Evolutionary conservation across 805 yeast species (phyloP).

Genomic region (Kregervanrija delftensis): DNA sequence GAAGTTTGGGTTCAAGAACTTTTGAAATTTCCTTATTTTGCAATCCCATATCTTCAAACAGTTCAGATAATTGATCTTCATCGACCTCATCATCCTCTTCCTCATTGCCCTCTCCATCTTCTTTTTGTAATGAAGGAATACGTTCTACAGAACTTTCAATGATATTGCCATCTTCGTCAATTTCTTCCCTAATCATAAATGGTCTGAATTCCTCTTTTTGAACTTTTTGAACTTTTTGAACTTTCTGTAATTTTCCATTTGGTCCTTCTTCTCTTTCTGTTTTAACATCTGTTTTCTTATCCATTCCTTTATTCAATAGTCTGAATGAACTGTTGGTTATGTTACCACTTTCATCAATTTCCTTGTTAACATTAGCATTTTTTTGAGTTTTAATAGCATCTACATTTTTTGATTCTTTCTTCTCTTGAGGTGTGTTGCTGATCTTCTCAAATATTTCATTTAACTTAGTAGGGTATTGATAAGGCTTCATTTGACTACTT

Average conservation of each 20-base stretch:
- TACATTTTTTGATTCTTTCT: too few relatives aligned
- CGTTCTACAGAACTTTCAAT: slow-evolving; percentile 35
- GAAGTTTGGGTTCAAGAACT: not conserved
- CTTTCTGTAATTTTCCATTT: not conserved
- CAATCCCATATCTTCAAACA: slow-evolving; percentile 31
- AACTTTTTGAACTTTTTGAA: not conserved
- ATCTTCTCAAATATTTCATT: not conserved
- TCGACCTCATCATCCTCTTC: slow-evolving; percentile 14
- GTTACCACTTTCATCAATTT: slow-evolving; percentile 17
- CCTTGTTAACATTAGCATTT: slow-evolving; percentile 32
- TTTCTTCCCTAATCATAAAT: slow-evolving; percentile 73
- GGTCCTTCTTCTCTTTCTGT: slow-evolving; percentile 11
- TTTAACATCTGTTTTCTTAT: not conserved
- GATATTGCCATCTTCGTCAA: slow-evolving; percentile 75
- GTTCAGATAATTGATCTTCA: slow-evolving; percentile 25
- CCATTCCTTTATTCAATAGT: slow-evolving; percentile 1
- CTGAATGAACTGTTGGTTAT: slow-evolving; percentile 3
- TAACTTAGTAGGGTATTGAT: slow-evolving; percentile 5
- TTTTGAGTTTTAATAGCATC: not conserved
- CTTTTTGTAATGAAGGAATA: slow-evolving; percentile 18
- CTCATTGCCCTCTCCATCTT: slow-evolving; percentile 6
- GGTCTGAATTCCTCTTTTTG: slow-evolving; percentile 14
- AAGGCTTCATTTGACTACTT: slow-evolving; percentile 35
- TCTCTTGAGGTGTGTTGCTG: not conserved
- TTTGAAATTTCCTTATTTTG: not conserved